Evolutionary conservation across 768 basidiomycete genomes (phyloP).

Genomic region (Pisolithus marmoratus): DNA sequence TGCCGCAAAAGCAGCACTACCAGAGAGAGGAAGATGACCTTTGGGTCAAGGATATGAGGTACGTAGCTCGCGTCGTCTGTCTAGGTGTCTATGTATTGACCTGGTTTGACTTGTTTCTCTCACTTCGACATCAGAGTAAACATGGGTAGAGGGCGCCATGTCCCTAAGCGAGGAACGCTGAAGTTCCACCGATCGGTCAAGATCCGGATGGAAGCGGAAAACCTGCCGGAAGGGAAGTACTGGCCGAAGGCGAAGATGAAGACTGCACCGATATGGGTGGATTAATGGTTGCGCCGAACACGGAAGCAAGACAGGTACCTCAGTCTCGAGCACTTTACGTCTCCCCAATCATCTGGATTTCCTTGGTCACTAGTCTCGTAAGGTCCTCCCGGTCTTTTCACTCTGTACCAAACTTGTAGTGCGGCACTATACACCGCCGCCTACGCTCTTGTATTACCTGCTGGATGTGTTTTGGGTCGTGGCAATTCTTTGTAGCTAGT

Average conservation of each 20-base stretch:
- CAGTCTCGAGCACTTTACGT: too few species aligned
- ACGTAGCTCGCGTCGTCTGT: not conserved
- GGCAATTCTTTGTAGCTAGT: too few species aligned
- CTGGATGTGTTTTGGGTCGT: too few species aligned
- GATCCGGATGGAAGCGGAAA: constrained; percentile 41
- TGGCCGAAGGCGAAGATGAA: constrained; percentile 29
- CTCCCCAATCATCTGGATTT: too few species aligned
- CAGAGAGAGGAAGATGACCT: not conserved
- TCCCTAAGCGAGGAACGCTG: constrained; percentile 33
- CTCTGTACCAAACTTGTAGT: too few species aligned
- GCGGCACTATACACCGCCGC: too few species aligned
- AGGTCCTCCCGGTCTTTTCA: too few species aligned
- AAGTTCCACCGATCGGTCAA: constrained; percentile 39
- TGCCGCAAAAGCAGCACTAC: constrained; percentile 25
- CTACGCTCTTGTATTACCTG: too few species aligned
- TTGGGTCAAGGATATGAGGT: constrained; percentile 15
- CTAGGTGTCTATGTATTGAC: not conserved
- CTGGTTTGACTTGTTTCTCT: not conserved
- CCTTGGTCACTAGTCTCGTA: too few species aligned
- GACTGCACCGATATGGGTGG: constrained; percentile 31
- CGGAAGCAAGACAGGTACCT: too few species aligned
- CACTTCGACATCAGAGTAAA: constrained; percentile 15
- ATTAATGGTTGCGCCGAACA: constrained; percentile 15
- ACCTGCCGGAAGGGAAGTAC: constrained; percentile 22
- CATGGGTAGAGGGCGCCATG: constrained; percentile 31